Base-by-base conservation (phyloP, 139 green algal genomes). In the Chlamydomonas sp. region DNA sequence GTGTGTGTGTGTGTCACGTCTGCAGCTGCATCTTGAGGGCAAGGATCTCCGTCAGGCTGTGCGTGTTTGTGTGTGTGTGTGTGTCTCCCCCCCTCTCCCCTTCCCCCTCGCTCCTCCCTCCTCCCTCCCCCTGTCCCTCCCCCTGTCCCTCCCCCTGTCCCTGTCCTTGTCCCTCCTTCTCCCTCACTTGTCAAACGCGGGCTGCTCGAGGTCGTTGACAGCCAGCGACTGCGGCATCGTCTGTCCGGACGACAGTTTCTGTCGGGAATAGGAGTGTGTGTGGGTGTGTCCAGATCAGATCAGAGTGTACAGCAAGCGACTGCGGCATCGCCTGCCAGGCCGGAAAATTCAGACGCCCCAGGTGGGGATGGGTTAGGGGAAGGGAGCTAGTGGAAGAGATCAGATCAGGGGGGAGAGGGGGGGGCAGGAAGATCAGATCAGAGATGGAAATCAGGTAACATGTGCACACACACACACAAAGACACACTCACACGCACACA, bases 171-270 rank as follows among this genome's bases (percentile, higher is more conserved):
- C 24, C 50, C 24, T 8, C 10, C 22, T 35, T 61, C 13, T 5
- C 50, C 8, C 50, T 61, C 65, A 90, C 80, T 83, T 84, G 67
- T 93, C 80, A 76, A 98, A 98, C 0, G 95, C 94, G 0, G 95
- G 94, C 75, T 87, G 80, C 83, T 99, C 94, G 60, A 97, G 76
- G 70, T 96, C 91, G 76, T 97, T 97, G 1, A 97, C 89, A 33
- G 78, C 86, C 8, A 92, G 64, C 22, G 84, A 79, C 60, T 88
- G 81, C 26, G 60, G 69, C 49, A 83, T 62, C 20, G 10, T 66
- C 3, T 47, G 49, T 29, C 10, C 37, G 33, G 3, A 28, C 29
- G 24, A 24, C 71, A 71, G 26, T 48, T 29, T 48, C 33, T 34
- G 50, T n/a, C n/a, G n/a, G n/a, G n/a, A n/a, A n/a, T n/a, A n/a